Conservation (phyloP, 2,329 filamentous ascomycete species). For the Claviceps humidiphila region DNA sequence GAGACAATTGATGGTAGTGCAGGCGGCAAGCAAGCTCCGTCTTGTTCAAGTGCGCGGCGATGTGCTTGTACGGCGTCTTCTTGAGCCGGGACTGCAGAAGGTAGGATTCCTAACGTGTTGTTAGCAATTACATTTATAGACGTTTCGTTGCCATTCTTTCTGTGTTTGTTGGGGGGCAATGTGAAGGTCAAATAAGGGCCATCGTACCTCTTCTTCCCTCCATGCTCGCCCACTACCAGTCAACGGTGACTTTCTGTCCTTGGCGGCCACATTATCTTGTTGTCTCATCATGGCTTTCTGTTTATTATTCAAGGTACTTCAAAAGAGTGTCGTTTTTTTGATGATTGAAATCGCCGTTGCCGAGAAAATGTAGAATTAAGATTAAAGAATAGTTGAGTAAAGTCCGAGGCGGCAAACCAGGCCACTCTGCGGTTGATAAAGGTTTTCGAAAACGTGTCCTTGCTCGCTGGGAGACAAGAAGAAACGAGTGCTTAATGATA, state of each 20-base stretch:
- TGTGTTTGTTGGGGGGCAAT: background rate
- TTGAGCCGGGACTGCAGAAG: conserved; percentile 72
- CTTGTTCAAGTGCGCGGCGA: conserved; percentile 73
- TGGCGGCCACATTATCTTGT: conserved; percentile 46
- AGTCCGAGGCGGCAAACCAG: conserved; percentile 9
- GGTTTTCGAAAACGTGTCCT: background rate
- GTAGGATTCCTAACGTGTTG: conserved; percentile 55
- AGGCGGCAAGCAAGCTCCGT: conserved; percentile 78
- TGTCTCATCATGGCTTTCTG: conserved; percentile 37
- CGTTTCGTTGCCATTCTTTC: too few species aligned
- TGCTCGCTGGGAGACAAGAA: background rate
- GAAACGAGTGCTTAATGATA: background rate
- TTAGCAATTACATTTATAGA: background rate
- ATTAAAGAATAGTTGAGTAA: background rate
- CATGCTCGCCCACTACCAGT: conserved; percentile 68
- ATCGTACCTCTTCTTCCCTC: conserved; percentile 70
- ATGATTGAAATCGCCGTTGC: background rate
- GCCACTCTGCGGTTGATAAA: conserved; percentile 10
- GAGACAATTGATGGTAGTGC: conserved; percentile 76
- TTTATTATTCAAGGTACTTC: conserved; percentile 13
- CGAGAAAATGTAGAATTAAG: background rate
- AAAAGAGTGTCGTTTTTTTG: background rate
- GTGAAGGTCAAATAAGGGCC: background rate
- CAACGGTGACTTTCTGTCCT: conserved; percentile 54
- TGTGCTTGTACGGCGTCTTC: conserved; percentile 87